Percentiles rank a stretch among this genome's conserved stretches.
Evolutionary conservation across 108 stramenopile species (phyloP).

Genomic region (Cafeteria roenbergensis): DNA sequence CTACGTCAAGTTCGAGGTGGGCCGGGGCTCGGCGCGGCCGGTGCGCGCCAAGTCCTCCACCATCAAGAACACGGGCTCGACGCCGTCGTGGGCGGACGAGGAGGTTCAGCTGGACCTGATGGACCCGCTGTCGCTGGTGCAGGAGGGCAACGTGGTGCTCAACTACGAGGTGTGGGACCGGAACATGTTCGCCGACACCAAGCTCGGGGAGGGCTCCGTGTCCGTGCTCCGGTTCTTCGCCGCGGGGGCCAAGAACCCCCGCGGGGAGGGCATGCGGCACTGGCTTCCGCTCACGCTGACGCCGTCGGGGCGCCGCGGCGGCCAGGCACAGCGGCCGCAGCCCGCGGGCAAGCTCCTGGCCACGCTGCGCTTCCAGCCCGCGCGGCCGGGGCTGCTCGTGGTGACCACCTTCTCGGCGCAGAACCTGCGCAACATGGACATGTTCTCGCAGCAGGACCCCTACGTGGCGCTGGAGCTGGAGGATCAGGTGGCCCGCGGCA

Average conservation of each 20-base stretch:
- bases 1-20: not conserved
- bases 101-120: slow-evolving; percentile 41
- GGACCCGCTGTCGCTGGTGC: slow-evolving; percentile 31
- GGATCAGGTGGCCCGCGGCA: slow-evolving; percentile 26
- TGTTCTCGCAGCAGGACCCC: slow-evolving; percentile 35
- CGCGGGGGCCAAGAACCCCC: slow-evolving; percentile 7
- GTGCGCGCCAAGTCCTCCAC: not conserved
- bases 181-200: slow-evolving; percentile 24
- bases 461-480: slow-evolving; percentile 38
- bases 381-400: slow-evolving; percentile 42
- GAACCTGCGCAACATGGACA: slow-evolving; percentile 29
- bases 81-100: not conserved
- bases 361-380: slow-evolving; percentile 44
- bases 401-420: slow-evolving; percentile 38
- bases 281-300: slow-evolving; percentile 22
- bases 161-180: slow-evolving; percentile 39
- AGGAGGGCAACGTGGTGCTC: slow-evolving; percentile 39
- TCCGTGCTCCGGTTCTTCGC: slow-evolving; percentile 22
- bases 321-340: not conserved
- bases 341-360: slow-evolving; percentile 20
- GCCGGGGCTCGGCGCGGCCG: too few relatives aligned
- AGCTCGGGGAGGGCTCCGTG: slow-evolving; percentile 14
- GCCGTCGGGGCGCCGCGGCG: slow-evolving; percentile 22
- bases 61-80: too few relatives aligned
- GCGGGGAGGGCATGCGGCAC: slow-evolving; percentile 9